Conservation (phyloP, 2,329 filamentous ascomycete genomes). For the Fusarium heterosporum region DNA sequence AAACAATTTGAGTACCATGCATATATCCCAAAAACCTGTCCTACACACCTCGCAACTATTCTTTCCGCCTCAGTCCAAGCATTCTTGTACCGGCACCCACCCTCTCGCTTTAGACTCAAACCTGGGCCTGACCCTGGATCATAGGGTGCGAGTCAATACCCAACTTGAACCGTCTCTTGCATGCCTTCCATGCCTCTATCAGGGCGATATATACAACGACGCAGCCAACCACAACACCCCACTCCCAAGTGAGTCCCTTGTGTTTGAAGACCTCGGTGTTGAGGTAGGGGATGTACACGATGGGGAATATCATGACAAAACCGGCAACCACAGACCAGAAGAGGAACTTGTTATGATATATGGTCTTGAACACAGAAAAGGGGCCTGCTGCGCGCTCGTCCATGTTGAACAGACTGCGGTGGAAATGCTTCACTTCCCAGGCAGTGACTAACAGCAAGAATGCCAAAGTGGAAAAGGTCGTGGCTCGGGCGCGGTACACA, state of each 20-base stretch:
- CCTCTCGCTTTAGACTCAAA: constrained; percentile 19
- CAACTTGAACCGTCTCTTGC: constrained; percentile 64
- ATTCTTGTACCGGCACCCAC: neutral
- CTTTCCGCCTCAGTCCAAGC: neutral
- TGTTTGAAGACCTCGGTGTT: constrained; percentile 78
- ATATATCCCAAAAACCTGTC: constrained; percentile 50
- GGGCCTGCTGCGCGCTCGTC: constrained; percentile 63
- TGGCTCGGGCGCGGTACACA: constrained; percentile 73
- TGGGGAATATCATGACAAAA: constrained; percentile 69
- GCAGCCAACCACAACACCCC: constrained; percentile 73
- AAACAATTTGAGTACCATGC: constrained; percentile 44
- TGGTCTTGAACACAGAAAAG: constrained; percentile 66
- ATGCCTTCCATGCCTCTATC: constrained; percentile 76
- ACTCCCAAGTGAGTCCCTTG: constrained; percentile 75
- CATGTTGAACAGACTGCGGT: constrained; percentile 76
- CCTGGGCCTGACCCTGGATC: constrained; percentile 29
- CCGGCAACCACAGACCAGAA: constrained; percentile 73
- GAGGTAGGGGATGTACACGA: constrained; percentile 75
- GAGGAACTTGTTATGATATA: constrained; percentile 76
- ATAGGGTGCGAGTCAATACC: constrained; percentile 48
- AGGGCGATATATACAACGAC: constrained; percentile 70
- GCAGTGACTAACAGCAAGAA: constrained; percentile 76
- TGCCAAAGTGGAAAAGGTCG: constrained; percentile 76
- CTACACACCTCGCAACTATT: constrained; percentile 16
- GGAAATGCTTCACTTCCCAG: constrained; percentile 80